Percentiles rank a stretch among this genome's conserved stretches.
These are phyloP conservation scores for Marsdenia floribunda DNA, from an alignment of 257 asterid genomes.

Conservation along the genomic window DNA sequence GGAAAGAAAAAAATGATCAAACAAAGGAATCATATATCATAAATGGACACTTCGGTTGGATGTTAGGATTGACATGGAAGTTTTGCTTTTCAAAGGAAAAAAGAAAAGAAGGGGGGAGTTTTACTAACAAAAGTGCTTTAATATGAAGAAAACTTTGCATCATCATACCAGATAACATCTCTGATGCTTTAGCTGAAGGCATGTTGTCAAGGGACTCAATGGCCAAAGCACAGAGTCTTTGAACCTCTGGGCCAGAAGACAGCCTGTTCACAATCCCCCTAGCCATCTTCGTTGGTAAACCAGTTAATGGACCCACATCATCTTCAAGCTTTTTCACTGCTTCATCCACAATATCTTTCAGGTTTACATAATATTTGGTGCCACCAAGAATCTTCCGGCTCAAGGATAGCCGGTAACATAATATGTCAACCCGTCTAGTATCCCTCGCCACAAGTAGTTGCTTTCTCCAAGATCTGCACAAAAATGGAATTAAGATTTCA, in stretches of 20 bases:
- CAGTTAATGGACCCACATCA: conserved; percentile 89
- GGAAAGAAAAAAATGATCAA: neutral
- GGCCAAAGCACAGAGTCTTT: conserved; percentile 63
- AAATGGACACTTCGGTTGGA: neutral
- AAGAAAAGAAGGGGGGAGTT: neutral
- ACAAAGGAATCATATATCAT: neutral
- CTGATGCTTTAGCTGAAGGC: conserved; percentile 37
- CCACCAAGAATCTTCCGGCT: conserved; percentile 76
- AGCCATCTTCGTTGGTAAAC: conserved; percentile 89
- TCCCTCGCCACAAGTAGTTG: conserved; percentile 78
- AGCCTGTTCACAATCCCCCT: conserved; percentile 95
- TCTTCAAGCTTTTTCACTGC: conserved; percentile 68
- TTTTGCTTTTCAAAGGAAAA: neutral
- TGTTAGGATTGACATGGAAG: neutral
- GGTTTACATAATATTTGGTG: conserved; percentile 44
- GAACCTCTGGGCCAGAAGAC: conserved; percentile 82
- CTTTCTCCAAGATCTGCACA: conserved; percentile 78
- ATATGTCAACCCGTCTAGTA: conserved; percentile 87
- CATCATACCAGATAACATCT: conserved; percentile 36
- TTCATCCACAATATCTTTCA: conserved; percentile 46
- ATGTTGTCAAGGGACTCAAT: conserved; percentile 55
- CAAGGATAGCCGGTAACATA: conserved; percentile 80
- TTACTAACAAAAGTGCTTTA: neutral
- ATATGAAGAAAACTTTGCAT: conserved; percentile 13
- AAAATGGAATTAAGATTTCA: conserved; percentile 5